phyloP scores from a whole-genome alignment of 2,329 filamentous ascomycete species.

The Monilinia laxa region DNA sequence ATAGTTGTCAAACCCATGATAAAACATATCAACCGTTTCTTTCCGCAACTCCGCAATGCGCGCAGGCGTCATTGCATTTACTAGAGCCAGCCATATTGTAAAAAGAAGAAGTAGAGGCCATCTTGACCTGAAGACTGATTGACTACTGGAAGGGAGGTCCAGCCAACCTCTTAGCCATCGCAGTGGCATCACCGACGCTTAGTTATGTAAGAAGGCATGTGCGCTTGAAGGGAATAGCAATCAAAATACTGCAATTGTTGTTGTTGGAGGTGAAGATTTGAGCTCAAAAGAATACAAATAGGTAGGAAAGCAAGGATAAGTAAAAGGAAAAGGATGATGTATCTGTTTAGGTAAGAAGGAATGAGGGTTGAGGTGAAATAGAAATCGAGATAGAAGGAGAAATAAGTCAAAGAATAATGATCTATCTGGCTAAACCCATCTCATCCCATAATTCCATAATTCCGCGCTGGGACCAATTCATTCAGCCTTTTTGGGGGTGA shows the following conservation, averaged over 20 bases:
- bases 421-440: not conserved
- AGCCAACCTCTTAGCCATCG: conserved; percentile 34
- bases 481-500: too few species aligned
- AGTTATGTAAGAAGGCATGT: conserved; percentile 39
- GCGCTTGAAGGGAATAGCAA: conserved; percentile 30
- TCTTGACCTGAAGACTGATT: conserved; percentile 28
- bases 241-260: not conserved
- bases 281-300: too few species aligned
- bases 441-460: too few species aligned
- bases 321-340: not conserved
- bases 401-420: not conserved
- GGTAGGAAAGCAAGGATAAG: not conserved
- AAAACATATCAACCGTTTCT: conserved; percentile 78
- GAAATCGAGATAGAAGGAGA: not conserved
- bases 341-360: not conserved
- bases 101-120: conserved; percentile 34
- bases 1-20: conserved; percentile 95
- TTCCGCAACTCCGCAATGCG: conserved; percentile 56
- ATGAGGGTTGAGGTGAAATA: not conserved
- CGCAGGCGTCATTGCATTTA: conserved; percentile 52
- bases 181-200: conserved; percentile 42
- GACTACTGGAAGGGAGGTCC: conserved; percentile 27
- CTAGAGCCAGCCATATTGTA: conserved; percentile 34
- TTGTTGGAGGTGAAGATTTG: not conserved
- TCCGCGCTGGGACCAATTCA: too few species aligned